Evolutionary conservation across 2,329 filamentous ascomycete genomes (phyloP).

Genomic region (Pseudogymnoascus sp.): DNA sequence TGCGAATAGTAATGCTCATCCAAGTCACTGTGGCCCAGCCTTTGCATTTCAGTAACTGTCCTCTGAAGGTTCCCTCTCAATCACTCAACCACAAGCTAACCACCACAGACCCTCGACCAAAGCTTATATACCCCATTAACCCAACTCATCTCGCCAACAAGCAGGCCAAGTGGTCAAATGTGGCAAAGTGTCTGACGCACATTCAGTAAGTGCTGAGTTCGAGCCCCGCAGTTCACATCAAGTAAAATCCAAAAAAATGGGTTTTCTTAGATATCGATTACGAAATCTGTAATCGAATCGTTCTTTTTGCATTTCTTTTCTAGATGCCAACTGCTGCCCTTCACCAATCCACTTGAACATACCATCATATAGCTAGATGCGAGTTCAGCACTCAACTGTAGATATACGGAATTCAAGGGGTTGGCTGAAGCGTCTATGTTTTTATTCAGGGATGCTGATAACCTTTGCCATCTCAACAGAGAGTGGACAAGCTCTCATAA

Average conservation of each 20-base stretch:
- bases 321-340: background rate
- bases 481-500: background rate
- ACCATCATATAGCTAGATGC: background rate
- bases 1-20: conserved; percentile 5
- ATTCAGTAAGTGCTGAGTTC: background rate
- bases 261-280: background rate
- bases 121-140: background rate
- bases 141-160: background rate
- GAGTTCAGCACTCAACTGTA: background rate
- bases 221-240: background rate
- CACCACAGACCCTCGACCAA: background rate
- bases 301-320: background rate
- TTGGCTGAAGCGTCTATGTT: background rate
- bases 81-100: background rate
- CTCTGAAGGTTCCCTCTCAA: background rate
- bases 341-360: background rate
- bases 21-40: background rate
- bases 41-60: background rate
- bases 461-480: background rate
- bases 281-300: background rate
- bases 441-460: background rate
- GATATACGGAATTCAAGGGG: background rate
- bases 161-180: background rate
- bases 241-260: conserved; percentile 1
- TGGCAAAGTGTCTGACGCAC: background rate